Percentiles rank a stretch among this genome's conserved stretches.
Conservation (phyloP, 202 grass and related monocot species). For the Sporobolus alterniflorus region DNA sequence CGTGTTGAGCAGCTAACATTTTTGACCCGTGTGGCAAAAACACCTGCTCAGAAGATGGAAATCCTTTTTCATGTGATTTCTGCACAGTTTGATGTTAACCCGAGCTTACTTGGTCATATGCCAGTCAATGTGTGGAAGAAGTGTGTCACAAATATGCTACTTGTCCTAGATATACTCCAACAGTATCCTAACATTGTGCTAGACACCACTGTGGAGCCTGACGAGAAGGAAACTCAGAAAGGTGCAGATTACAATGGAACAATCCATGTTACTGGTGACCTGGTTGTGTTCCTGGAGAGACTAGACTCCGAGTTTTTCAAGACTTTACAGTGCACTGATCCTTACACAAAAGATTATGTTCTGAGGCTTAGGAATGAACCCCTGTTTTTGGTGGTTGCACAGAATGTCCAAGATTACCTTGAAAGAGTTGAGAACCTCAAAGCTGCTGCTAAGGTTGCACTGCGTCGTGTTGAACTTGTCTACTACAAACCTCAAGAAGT, state of each 20-base stretch:
- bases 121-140: conserved; percentile 91
- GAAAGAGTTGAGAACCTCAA: conserved; percentile 58
- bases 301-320: conserved; percentile 94
- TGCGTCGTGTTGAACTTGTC: conserved; percentile 66
- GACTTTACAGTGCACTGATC: conserved; percentile 82
- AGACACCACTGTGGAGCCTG: conserved; percentile 71
- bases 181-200: conserved; percentile 90
- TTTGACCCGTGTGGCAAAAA: conserved; percentile 89
- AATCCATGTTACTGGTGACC: conserved; percentile 77
- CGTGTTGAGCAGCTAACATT: conserved; percentile 91
- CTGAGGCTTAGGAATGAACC: conserved; percentile 87
- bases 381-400: conserved; percentile 67
- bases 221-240: conserved; percentile 84
- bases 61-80: conserved; percentile 90
- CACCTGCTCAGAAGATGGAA: conserved; percentile 92
- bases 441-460: conserved; percentile 74
- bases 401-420: conserved; percentile 71
- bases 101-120: conserved; percentile 94
- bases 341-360: conserved; percentile 84
- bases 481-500: conserved; percentile 94
- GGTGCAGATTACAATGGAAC: conserved; percentile 65
- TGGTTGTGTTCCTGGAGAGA: conserved; percentile 92
- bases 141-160: conserved; percentile 83
- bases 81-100: conserved; percentile 97
- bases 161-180: conserved; percentile 90